Conservation (phyloP, 768 basidiomycete genomes). For the Cyathus striatus region DNA sequence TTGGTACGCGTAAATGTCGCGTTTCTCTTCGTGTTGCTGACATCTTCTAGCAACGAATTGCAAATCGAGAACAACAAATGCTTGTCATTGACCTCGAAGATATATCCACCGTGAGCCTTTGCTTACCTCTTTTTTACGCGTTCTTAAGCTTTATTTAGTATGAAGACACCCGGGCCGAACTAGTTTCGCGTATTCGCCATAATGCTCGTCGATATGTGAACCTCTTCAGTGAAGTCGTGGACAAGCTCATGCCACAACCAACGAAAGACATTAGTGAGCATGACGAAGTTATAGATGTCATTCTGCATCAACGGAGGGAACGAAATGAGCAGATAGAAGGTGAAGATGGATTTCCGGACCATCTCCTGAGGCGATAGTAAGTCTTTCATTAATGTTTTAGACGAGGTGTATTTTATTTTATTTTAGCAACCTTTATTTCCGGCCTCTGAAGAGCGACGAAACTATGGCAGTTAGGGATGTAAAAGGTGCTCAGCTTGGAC, state of each 20-base stretch:
- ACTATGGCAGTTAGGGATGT: constrained; percentile 91
- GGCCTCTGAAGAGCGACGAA: constrained; percentile 70
- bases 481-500: constrained; percentile 80
- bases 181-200: constrained; percentile 72
- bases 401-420: constrained; percentile 9
- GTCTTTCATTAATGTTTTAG: constrained; percentile 25
- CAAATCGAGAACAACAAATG: constrained; percentile 91
- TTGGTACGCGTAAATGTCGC: constrained; percentile 49
- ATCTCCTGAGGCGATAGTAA: constrained; percentile 92
- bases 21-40: constrained; percentile 19
- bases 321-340: constrained; percentile 80
- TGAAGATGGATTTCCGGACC: constrained; percentile 81
- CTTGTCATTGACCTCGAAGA: constrained; percentile 88
- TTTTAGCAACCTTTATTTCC: constrained; percentile 88
- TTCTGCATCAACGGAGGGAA: constrained; percentile 89
- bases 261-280: constrained; percentile 87
- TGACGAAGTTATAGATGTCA: constrained; percentile 95
- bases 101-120: constrained; percentile 52
- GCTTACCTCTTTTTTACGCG: neutral
- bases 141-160: constrained; percentile 37
- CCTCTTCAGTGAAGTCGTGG: constrained; percentile 87
- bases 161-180: constrained; percentile 63
- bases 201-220: constrained; percentile 89
- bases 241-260: constrained; percentile 83
- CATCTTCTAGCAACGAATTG: constrained; percentile 71